Evolutionary conservation across 805 yeast species (phyloP).

Genomic region (Schizosaccharomyces lindneri): DNA sequence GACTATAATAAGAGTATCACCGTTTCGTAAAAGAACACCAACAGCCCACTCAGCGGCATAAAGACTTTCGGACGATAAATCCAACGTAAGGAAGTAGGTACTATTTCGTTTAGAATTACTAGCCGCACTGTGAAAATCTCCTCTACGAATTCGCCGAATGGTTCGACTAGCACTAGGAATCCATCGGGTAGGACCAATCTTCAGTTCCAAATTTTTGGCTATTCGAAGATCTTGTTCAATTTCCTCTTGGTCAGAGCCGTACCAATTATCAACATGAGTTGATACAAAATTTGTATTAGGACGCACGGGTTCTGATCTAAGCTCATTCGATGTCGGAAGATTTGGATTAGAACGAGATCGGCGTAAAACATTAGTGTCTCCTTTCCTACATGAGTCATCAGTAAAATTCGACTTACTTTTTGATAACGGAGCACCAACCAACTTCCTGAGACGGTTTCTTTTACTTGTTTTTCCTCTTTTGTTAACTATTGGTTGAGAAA

Average conservation of each 20-base stretch:
- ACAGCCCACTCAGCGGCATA: constrained; percentile 74
- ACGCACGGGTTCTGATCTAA: not conserved
- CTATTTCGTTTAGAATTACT: constrained; percentile 8
- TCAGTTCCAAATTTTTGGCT: not conserved
- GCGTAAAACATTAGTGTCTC: not conserved
- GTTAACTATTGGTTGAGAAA: not conserved
- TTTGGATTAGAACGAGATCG: not conserved
- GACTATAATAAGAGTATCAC: constrained; percentile 54
- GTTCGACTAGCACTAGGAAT: not conserved
- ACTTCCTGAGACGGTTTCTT: not conserved
- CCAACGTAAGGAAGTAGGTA: constrained; percentile 55
- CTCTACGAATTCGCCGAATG: not conserved
- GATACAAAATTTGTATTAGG: not conserved
- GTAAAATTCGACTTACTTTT: not conserved
- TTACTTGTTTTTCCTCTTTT: not conserved
- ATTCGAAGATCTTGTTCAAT: not conserved
- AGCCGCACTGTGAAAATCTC: not conserved
- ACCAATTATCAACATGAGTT: not conserved
- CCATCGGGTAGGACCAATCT: not conserved
- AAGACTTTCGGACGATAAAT: constrained; percentile 55
- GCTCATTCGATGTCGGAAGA: not conserved
- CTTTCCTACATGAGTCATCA: not conserved
- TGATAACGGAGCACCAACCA: not conserved
- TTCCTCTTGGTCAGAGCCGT: not conserved
- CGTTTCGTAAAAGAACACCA: constrained; percentile 63